phyloP scores from a whole-genome alignment of 2,329 filamentous ascomycete species.

The Onygenales sp. region DNA sequence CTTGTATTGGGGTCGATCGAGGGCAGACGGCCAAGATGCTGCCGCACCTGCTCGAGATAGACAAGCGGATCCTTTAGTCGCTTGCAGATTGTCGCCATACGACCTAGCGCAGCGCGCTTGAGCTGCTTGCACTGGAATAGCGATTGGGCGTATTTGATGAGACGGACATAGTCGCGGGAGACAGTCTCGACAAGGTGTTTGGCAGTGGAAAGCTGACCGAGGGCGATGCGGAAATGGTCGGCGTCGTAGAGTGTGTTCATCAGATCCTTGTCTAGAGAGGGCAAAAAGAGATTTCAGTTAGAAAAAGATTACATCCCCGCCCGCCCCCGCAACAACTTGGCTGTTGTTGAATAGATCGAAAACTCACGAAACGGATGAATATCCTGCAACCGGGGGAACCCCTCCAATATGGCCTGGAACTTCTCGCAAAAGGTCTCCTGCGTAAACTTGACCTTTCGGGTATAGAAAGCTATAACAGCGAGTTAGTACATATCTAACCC shows the following conservation, averaged over 20 bases:
- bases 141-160: slow-evolving; percentile 93
- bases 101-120: slow-evolving; percentile 88
- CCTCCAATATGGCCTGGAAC: slow-evolving; percentile 79
- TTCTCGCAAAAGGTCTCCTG: slow-evolving; percentile 96
- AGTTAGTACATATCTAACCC: neutral
- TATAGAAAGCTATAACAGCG: slow-evolving; percentile 64
- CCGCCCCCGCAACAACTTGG: slow-evolving; percentile 12
- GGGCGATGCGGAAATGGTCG: slow-evolving; percentile 93
- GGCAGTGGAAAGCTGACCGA: slow-evolving; percentile 90
- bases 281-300: slow-evolving; percentile 10
- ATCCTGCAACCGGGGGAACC: slow-evolving; percentile 84
- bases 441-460: slow-evolving; percentile 95
- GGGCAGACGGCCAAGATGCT: slow-evolving; percentile 93
- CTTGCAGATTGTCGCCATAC: slow-evolving; percentile 96
- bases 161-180: slow-evolving; percentile 86
- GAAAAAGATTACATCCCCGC: neutral
- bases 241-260: slow-evolving; percentile 98
- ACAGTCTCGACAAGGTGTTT: slow-evolving; percentile 97
- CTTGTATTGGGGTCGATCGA: slow-evolving; percentile 97
- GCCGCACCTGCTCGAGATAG: slow-evolving; percentile 92
- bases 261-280: slow-evolving; percentile 56
- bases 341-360: neutral
- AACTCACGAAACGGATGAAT: slow-evolving; percentile 83
- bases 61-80: slow-evolving; percentile 87
- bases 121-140: slow-evolving; percentile 99